A percentile compares a stretch with the other conserved stretches of the same genome.
These are phyloP conservation scores for Corylus americana DNA, from an alignment of 306 rosid genomes.

Conservation along the genomic window DNA sequence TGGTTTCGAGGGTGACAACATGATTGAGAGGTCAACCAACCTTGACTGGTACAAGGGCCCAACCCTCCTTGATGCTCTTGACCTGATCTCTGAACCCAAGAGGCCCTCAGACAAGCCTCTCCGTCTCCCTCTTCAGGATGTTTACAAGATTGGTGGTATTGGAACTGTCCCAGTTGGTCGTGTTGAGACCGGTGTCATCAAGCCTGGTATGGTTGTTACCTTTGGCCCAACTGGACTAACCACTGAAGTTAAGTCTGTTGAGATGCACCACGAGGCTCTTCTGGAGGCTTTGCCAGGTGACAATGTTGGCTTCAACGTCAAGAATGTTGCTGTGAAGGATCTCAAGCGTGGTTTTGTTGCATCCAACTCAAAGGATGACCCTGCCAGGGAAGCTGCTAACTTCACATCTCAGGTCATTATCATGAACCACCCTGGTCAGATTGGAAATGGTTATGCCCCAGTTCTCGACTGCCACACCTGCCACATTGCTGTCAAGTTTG, in stretches of 20 bases:
- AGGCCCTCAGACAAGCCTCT: constrained; percentile 43
- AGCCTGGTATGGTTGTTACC: constrained; percentile 37
- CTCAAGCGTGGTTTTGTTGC: constrained; percentile 27
- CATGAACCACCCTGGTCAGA: constrained; percentile 49
- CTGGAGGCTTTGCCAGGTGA: constrained; percentile 38
- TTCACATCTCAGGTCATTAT: constrained; percentile 46
- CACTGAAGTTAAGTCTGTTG: constrained; percentile 49
- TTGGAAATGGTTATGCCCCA: constrained; percentile 42
- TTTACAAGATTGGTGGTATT: constrained; percentile 42
- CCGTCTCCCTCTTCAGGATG: constrained; percentile 36
- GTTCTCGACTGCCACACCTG: constrained; percentile 47
- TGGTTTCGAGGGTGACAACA: constrained; percentile 43
- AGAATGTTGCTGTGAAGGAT: too few relatives aligned
- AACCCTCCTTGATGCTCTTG: constrained; percentile 37
- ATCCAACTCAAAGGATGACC: constrained; percentile 39
- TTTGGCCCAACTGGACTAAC: constrained; percentile 37
- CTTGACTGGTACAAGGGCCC: constrained; percentile 45
- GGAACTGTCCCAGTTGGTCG: constrained; percentile 44
- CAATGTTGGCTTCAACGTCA: neutral
- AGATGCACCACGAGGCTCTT: constrained; percentile 46
- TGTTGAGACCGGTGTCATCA: constrained; percentile 36
- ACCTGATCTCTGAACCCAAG: constrained; percentile 33
- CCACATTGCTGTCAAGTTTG: constrained; percentile 46
- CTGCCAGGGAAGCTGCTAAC: constrained; percentile 35
- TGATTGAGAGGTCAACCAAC: constrained; percentile 40